These are phyloP conservation scores for Paraglomus brasilianum DNA, from an alignment of 192 early-diverging fungal genomes.

Conservation along the genomic window DNA sequence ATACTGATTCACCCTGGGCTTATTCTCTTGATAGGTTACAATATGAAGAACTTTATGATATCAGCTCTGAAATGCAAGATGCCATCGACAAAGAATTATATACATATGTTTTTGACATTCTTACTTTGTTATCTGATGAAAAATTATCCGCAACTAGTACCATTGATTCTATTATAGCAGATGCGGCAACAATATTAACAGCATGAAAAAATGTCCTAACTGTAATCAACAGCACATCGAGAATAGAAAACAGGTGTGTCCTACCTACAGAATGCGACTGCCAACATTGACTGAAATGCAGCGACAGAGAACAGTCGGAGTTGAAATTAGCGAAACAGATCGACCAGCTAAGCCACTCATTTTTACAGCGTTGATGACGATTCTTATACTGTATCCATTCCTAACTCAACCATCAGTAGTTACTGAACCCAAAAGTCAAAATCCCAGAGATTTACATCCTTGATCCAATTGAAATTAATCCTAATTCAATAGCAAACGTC, in stretches of 20 bases:
- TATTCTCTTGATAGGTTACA: background rate
- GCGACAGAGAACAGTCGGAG: background rate
- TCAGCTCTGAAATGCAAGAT: conserved; percentile 8
- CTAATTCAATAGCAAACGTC: conserved; percentile 11
- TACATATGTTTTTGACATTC: conserved; percentile 6
- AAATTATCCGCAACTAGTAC: conserved; percentile 4
- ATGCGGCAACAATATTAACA: background rate
- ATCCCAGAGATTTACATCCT: background rate
- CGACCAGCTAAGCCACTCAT: conserved; percentile 10
- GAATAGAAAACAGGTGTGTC: background rate
- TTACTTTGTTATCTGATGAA: conserved; percentile 11
- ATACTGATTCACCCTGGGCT: conserved; percentile 6
- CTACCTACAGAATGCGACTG: background rate
- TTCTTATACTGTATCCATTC: background rate
- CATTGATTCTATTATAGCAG: conserved; percentile 1
- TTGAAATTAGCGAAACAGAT: conserved; percentile 4
- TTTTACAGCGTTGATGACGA: conserved; percentile 20
- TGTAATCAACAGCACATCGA: conserved; percentile 8
- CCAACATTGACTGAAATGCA: conserved; percentile 10
- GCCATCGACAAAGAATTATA: conserved; percentile 2
- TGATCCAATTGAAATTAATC: conserved; percentile 17
- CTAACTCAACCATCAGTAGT: background rate
- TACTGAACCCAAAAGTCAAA: conserved; percentile 2
- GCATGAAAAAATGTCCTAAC: background rate
- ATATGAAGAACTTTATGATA: conserved; percentile 16